phyloP scores from a whole-genome alignment of 345 rosid species.

The Pugionium cornutum region DNA sequence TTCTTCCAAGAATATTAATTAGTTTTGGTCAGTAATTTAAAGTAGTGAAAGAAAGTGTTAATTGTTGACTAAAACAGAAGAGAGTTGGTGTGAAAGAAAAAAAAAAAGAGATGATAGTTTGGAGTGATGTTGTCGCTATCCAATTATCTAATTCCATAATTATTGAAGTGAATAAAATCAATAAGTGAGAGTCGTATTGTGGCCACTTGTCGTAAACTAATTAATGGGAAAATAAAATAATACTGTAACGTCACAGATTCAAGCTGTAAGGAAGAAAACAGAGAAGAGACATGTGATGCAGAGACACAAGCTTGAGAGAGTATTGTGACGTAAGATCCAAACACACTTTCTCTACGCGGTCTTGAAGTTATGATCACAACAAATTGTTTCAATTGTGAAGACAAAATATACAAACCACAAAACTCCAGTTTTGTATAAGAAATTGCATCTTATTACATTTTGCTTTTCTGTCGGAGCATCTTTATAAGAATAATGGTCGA shows the following conservation, averaged over 20 bases:
- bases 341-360: conserved; percentile 20
- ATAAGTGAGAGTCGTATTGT: too few species aligned
- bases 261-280: conserved; percentile 27
- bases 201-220: not conserved
- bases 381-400: conserved; percentile 1
- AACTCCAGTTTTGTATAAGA: not conserved
- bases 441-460: too few species aligned
- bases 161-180: conserved; percentile 17
- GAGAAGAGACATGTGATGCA: conserved; percentile 37
- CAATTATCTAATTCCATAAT: conserved; percentile 19
- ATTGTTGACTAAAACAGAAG: conserved; percentile 41
- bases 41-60: conserved; percentile 23
- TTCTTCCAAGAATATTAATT: not conserved
- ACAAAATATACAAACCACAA: conserved; percentile 4
- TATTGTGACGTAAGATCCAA: conserved; percentile 34
- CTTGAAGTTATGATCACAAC: too few species aligned
- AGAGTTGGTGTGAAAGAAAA: too few species aligned
- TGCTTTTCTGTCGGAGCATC: too few species aligned
- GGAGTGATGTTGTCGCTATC: conserved; percentile 32
- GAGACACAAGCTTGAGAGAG: conserved; percentile 26
- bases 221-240: not conserved
- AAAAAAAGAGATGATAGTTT: not conserved
- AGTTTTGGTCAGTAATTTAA: conserved; percentile 15
- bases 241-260: not conserved
- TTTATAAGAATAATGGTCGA: too few species aligned